Conservation (phyloP, 2,329 filamentous ascomycete genomes). For the Scolecobasidium constrictum region DNA sequence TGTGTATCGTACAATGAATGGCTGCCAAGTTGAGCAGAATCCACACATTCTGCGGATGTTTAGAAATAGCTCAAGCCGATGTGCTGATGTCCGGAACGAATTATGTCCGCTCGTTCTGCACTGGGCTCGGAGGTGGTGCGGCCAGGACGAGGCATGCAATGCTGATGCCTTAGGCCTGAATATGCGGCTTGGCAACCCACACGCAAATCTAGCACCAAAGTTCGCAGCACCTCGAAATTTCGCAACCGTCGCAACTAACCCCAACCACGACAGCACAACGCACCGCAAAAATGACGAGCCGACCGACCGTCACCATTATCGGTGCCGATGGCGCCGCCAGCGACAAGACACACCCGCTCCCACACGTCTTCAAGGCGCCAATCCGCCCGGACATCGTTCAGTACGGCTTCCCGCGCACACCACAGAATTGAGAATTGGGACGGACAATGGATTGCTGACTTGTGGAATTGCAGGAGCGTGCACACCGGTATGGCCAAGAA, state of each 20-base stretch:
- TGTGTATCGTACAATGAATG: too few species aligned
- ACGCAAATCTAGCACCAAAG: background rate
- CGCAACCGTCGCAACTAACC: background rate
- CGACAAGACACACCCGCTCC: slow-evolving; percentile 82
- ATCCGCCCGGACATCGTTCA: slow-evolving; percentile 99
- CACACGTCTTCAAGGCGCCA: slow-evolving; percentile 91
- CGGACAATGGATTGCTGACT: slow-evolving; percentile 17
- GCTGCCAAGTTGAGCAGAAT: too few species aligned
- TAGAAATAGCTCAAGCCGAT: too few species aligned
- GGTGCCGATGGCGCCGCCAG: slow-evolving; percentile 89
- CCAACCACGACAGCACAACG: background rate
- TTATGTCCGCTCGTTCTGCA: too few species aligned
- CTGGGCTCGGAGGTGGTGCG: too few species aligned
- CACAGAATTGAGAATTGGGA: slow-evolving; percentile 6
- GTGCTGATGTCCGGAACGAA: too few species aligned
- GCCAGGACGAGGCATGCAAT: too few species aligned
- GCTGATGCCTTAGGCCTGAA: background rate
- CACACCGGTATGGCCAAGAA: slow-evolving; percentile 99
- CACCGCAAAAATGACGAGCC: slow-evolving; percentile 65
- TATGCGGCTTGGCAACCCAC: background rate
- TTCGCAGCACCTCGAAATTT: background rate
- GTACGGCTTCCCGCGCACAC: slow-evolving; percentile 40
- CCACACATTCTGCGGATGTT: too few species aligned
- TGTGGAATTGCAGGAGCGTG: slow-evolving; percentile 43
- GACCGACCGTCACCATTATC: slow-evolving; percentile 96